phyloP scores from a whole-genome alignment of 2,329 filamentous ascomycete species.

The Bipolaris cookei region DNA sequence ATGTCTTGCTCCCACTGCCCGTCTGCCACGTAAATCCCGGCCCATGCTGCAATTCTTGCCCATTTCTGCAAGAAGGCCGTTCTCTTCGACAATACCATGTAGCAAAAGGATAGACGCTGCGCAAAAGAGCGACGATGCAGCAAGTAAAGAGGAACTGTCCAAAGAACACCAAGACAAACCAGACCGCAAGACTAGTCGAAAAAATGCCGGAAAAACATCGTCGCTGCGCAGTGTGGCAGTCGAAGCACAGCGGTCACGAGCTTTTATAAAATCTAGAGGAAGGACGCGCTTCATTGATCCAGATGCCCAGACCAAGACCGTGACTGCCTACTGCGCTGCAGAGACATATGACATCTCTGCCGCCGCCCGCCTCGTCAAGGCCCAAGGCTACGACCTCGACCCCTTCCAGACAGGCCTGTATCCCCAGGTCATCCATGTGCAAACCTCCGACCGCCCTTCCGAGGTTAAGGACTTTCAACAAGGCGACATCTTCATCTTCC shows the following conservation, averaged over 20 bases:
- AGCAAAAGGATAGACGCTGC: slow-evolving; percentile 34
- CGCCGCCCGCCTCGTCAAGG: slow-evolving; percentile 63
- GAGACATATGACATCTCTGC: slow-evolving; percentile 68
- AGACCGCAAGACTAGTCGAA: slow-evolving; percentile 34
- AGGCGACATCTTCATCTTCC: slow-evolving; percentile 94
- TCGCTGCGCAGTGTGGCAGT: slow-evolving; percentile 85
- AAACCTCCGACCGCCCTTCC: slow-evolving; percentile 49
- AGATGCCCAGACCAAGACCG: slow-evolving; percentile 56
- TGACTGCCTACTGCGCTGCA: slow-evolving; percentile 72
- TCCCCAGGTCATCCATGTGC: slow-evolving; percentile 69
- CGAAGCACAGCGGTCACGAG: slow-evolving; percentile 73
- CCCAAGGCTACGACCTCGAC: slow-evolving; percentile 67
- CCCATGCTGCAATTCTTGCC: slow-evolving; percentile 14
- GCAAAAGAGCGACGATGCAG: slow-evolving; percentile 30
- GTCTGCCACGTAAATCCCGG: neutral
- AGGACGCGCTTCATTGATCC: slow-evolving; percentile 55
- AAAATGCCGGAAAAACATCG: slow-evolving; percentile 50
- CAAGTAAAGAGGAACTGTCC: slow-evolving; percentile 15
- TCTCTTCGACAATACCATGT: slow-evolving; percentile 22
- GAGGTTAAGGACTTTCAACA: slow-evolving; percentile 57
- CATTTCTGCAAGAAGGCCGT: slow-evolving; percentile 14
- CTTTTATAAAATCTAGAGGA: slow-evolving; percentile 58
- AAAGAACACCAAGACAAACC: slow-evolving; percentile 17
- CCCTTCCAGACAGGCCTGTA: slow-evolving; percentile 67
- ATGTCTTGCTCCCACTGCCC: slow-evolving; percentile 25